phyloP scores from a whole-genome alignment of 2,329 filamentous ascomycete species.

The Tympanopsis confertula region DNA sequence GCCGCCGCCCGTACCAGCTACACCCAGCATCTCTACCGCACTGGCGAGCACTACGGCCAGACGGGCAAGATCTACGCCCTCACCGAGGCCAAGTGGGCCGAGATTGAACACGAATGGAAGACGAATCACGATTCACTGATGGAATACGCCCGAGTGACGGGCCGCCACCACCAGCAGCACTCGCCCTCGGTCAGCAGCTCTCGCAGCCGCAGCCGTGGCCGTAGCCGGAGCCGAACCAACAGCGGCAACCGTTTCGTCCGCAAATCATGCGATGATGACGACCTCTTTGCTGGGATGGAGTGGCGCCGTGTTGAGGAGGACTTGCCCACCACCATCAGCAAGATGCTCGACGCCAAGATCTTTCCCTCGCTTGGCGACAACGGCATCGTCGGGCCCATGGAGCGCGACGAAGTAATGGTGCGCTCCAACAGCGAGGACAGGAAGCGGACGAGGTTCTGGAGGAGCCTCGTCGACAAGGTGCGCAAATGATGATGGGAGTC shows the following conservation, averaged over 20 bases:
- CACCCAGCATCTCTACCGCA: background rate
- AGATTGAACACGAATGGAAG: background rate
- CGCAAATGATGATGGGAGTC: too few relatives aligned
- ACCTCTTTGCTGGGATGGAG: constrained; percentile 27
- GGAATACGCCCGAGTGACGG: constrained; percentile 66
- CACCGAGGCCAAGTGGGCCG: constrained; percentile 1
- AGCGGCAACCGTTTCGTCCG: constrained; percentile 21
- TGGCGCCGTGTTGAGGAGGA: constrained; percentile 33
- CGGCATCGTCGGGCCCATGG: constrained; percentile 90
- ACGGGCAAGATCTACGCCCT: background rate
- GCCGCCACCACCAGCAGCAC: constrained; percentile 9
- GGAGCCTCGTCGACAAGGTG: constrained; percentile 11
- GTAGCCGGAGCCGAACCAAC: constrained; percentile 25
- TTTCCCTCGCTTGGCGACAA: constrained; percentile 81
- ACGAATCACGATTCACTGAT: constrained; percentile 2
- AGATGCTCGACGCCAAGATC: constrained; percentile 63
- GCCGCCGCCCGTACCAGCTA: background rate
- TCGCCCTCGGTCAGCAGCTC: constrained; percentile 13
- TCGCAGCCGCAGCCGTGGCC: constrained; percentile 25
- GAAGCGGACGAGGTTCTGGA: constrained; percentile 17
- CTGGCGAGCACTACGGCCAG: background rate
- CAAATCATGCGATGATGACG: constrained; percentile 20
- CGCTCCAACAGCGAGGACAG: constrained; percentile 13
- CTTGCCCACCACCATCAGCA: constrained; percentile 53
- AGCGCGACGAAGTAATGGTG: constrained; percentile 42